Evolutionary conservation across 2,329 filamentous ascomycete genomes (phyloP).

Genomic region (Lecanicillium sp.): DNA sequence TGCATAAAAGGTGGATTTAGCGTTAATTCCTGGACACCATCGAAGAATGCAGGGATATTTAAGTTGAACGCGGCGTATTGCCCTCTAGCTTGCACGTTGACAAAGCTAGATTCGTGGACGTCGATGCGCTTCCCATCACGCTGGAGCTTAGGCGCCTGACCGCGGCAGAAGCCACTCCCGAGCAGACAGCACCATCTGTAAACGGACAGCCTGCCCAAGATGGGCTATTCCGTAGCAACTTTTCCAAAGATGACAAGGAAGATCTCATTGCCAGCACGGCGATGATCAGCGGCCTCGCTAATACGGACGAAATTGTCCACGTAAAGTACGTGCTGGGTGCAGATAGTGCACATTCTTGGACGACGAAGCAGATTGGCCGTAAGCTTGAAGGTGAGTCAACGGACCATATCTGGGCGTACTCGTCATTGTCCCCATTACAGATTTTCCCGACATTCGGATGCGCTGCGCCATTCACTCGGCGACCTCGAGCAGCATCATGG

Average conservation of each 20-base stretch:
- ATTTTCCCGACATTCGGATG: constrained; percentile 56
- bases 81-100: constrained; percentile 52
- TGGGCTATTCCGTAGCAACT: constrained; percentile 55
- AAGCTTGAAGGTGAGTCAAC: constrained; percentile 50
- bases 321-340: constrained; percentile 60
- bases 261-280: constrained; percentile 36
- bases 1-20: constrained; percentile 69
- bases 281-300: constrained; percentile 19
- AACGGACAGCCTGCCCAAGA: constrained; percentile 38
- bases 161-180: constrained; percentile 51
- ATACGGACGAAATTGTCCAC: constrained; percentile 24
- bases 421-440: constrained; percentile 35
- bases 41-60: constrained; percentile 28
- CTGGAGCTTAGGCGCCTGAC: constrained; percentile 51
- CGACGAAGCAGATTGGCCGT: constrained; percentile 50
- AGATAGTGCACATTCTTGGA: constrained; percentile 64
- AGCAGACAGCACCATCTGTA: constrained; percentile 22
- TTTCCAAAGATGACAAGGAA: constrained; percentile 51
- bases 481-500: constrained; percentile 52
- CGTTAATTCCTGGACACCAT: constrained; percentile 59
- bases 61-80: constrained; percentile 54
- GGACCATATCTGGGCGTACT: constrained; percentile 47
- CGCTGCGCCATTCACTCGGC: constrained; percentile 53
- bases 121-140: constrained; percentile 53
- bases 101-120: constrained; percentile 40